Evolutionary conservation across 352 stramenopile genomes (phyloP), one percentile per base, ranked within the genome.

Genomic region (Pythium insidiosum): DNA sequence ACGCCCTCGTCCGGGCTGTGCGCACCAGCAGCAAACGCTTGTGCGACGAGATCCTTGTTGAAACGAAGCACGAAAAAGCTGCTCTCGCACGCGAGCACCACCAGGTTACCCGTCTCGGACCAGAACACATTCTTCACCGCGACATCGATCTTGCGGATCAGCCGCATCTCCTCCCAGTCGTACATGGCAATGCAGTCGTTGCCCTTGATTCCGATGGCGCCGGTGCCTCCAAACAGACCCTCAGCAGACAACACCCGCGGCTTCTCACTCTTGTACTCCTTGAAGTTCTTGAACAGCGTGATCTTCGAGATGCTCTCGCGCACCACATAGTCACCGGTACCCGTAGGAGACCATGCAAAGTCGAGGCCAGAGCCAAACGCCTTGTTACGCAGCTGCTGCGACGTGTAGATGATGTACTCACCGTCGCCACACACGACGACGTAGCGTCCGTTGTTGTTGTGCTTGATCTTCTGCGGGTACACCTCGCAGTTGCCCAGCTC

Each of bases 321-420:
- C 50, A 98, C 94, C n/a, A 97, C 94, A 59, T 99, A 99, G 66
- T 99, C 97, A 28, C 96, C 96, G 5, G 96, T 99, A 39, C 96
- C 96, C 6, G 81, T 89, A 0, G 86, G 85, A 28, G 83, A 96
- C 97, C 97, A 99, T 16, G 95, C 95, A 81, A 99, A 99, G 66
- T 99, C 96, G 23, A 99, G 78, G 0, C 88, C 96, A 28, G 91
- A 80, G 29, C 97, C 97, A 59, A 99, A 99, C 3, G 91, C 90
- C 63, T 98, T 98, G 63, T 94, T 95, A 33, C 89, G 77, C 36
- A 96, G 57, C 50, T 90, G 84, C 72, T 98, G 94, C 7, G 95
- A 91, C 19, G 97, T 99, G 76, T 99, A 99, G 61, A 99, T 99
- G 57, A 99, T 98, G 73, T 99, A 99, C 74, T 99, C 97, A 31